Evolutionary conservation across 371 early-diverging fungal species (phyloP).

Genomic region (Blakeslea trispora): DNA sequence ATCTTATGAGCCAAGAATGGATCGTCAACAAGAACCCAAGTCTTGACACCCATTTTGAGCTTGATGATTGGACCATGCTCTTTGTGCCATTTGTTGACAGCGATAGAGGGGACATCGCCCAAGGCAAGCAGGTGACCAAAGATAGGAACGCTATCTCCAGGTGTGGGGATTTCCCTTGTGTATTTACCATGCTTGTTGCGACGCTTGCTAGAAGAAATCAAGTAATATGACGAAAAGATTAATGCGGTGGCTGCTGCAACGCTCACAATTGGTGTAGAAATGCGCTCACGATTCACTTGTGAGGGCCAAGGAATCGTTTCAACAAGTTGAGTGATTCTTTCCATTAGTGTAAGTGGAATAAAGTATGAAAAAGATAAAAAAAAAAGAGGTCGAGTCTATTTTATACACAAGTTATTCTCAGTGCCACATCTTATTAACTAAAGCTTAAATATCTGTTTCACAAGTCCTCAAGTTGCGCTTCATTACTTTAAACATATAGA

Average conservation of each 20-base stretch:
- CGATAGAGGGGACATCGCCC: slow-evolving; percentile 7
- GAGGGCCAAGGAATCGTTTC: too few species aligned
- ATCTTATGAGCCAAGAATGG: slow-evolving; percentile 23
- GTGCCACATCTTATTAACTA: too few species aligned
- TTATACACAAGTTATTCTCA: too few species aligned
- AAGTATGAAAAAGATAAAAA: too few species aligned
- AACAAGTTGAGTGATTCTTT: too few species aligned
- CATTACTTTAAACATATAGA: too few species aligned
- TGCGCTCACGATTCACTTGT: too few species aligned
- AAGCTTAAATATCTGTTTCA: too few species aligned
- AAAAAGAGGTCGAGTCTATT: too few species aligned
- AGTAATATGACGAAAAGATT: not conserved
- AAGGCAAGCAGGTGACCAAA: slow-evolving; percentile 23
- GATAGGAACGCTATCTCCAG: slow-evolving; percentile 11
- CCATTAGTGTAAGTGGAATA: too few species aligned
- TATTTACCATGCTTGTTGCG: not conserved
- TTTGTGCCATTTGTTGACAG: slow-evolving; percentile 20
- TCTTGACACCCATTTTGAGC: slow-evolving; percentile 15
- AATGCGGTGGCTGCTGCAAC: not conserved
- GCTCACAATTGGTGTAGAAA: not conserved
- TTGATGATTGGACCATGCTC: slow-evolving; percentile 17
- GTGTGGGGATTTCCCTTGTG: slow-evolving; percentile 12
- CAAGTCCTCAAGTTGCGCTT: too few species aligned
- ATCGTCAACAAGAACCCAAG: slow-evolving; percentile 17
- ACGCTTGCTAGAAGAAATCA: not conserved